Percentiles rank a stretch among this genome's conserved stretches.
phyloP scores from a whole-genome alignment of 2,329 filamentous ascomycete species.

The Albifimbria verrucaria region DNA sequence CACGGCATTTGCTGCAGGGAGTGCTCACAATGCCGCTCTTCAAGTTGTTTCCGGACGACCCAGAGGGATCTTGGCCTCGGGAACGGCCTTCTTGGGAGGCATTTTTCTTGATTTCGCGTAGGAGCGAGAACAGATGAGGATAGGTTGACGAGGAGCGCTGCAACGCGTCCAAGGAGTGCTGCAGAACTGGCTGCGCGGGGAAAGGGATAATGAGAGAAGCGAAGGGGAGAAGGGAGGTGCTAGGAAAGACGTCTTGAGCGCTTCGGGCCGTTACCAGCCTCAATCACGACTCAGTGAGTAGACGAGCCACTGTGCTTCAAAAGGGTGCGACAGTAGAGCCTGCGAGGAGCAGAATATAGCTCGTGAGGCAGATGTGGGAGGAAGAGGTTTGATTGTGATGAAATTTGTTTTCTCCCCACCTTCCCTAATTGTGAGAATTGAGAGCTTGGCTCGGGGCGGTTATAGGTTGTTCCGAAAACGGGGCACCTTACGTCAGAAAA shows the following conservation, averaged over 20 bases:
- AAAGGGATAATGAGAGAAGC: conserved; percentile 50
- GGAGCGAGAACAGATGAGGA: conserved; percentile 47
- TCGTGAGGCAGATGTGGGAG: conserved; percentile 8
- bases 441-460: background rate
- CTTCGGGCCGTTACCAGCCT: conserved; percentile 41
- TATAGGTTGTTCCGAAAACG: background rate
- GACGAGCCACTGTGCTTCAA: conserved; percentile 1
- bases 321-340: conserved; percentile 15
- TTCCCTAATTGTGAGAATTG: conserved; percentile 1
- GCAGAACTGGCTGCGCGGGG: conserved; percentile 67
- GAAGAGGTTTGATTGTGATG: conserved; percentile 16
- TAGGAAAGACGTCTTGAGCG: conserved; percentile 41
- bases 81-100: conserved; percentile 89
- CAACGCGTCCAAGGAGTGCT: conserved; percentile 45
- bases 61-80: conserved; percentile 94
- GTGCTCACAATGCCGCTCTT: conserved; percentile 94
- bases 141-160: conserved; percentile 10
- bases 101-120: conserved; percentile 70
- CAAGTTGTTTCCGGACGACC: conserved; percentile 93
- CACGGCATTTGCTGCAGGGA: conserved; percentile 4
- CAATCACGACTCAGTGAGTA: conserved; percentile 10
- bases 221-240: conserved; percentile 39
- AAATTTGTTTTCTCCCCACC: conserved; percentile 17
- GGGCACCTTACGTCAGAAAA: no score
- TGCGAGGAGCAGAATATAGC: conserved; percentile 14